Conservation (phyloP, 768 basidiomycete species). For the Daedaleopsis sinensis region DNA sequence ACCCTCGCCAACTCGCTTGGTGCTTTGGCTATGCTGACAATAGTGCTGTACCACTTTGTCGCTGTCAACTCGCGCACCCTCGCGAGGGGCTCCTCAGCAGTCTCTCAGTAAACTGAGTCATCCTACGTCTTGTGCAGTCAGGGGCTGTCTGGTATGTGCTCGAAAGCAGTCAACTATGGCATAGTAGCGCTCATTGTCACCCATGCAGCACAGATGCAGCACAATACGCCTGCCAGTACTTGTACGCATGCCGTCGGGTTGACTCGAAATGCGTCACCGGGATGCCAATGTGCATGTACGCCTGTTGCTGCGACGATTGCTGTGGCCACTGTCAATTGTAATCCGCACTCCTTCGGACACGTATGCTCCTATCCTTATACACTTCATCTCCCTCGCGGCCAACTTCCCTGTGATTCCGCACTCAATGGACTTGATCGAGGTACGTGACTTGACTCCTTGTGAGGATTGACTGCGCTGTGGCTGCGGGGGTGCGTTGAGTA, state of each 20-base stretch:
- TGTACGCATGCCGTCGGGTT: neutral
- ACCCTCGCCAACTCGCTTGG: slow-evolving; percentile 84
- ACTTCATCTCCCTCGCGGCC: neutral
- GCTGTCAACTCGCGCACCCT: slow-evolving; percentile 74
- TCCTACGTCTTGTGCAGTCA: neutral
- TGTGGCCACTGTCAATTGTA: neutral
- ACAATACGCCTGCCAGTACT: no score
- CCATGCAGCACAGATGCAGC: neutral
- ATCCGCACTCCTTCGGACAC: neutral
- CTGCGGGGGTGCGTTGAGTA: no score
- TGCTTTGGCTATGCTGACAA: slow-evolving; percentile 81
- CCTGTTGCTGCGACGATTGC: neutral
- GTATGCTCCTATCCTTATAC: neutral
- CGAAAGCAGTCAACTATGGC: neutral
- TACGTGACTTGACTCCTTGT: no score
- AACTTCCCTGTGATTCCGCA: neutral
- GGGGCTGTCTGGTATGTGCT: neutral
- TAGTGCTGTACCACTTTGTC: slow-evolving; percentile 89
- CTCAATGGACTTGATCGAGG: no score
- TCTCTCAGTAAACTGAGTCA: slow-evolving; percentile 1
- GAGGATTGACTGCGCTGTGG: no score
- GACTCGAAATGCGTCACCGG: neutral
- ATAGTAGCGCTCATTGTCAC: neutral
- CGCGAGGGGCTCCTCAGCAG: slow-evolving; percentile 16
- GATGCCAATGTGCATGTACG: neutral